Evolutionary conservation across 1,284 basidiomycete species (phyloP).

Genomic region (Marasmius oreades): DNA sequence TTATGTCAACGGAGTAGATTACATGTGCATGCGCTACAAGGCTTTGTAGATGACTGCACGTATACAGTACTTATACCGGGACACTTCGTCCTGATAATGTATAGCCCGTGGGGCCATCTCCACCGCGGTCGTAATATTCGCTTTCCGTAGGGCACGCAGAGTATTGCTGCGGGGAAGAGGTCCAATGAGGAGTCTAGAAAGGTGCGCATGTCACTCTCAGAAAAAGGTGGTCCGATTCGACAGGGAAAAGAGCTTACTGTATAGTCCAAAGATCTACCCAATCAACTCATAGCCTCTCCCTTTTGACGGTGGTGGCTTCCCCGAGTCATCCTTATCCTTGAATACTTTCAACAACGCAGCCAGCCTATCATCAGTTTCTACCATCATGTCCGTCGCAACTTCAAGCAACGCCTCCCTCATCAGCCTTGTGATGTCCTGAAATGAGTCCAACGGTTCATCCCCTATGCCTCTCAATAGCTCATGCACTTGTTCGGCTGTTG

Average conservation of each 20-base stretch:
- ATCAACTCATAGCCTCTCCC: conserved; percentile 1
- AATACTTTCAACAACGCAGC: conserved; percentile 2
- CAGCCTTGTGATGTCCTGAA: neutral
- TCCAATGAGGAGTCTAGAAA: too few relatives aligned
- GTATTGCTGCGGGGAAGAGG: too few relatives aligned
- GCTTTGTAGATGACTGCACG: too few relatives aligned
- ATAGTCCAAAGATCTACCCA: neutral
- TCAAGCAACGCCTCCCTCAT: neutral
- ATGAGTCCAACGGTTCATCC: neutral
- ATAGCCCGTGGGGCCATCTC: too few relatives aligned
- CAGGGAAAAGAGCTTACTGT: neutral
- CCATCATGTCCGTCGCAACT: neutral
- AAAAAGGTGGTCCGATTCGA: too few relatives aligned
- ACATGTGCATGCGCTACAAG: too few relatives aligned
- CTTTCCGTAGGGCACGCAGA: too few relatives aligned
- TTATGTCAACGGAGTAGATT: too few relatives aligned
- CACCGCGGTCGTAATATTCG: too few relatives aligned
- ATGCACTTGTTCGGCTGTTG: neutral
- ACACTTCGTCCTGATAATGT: too few relatives aligned
- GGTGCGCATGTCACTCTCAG: too few relatives aligned
- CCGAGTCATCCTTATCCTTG: neutral
- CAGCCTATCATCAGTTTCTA: conserved; percentile 1
- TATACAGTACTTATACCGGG: too few relatives aligned
- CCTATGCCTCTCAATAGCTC: neutral
- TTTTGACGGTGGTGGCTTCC: neutral